Conservation (phyloP, 257 asterid genomes). For the Solanum medicagineum region DNA sequence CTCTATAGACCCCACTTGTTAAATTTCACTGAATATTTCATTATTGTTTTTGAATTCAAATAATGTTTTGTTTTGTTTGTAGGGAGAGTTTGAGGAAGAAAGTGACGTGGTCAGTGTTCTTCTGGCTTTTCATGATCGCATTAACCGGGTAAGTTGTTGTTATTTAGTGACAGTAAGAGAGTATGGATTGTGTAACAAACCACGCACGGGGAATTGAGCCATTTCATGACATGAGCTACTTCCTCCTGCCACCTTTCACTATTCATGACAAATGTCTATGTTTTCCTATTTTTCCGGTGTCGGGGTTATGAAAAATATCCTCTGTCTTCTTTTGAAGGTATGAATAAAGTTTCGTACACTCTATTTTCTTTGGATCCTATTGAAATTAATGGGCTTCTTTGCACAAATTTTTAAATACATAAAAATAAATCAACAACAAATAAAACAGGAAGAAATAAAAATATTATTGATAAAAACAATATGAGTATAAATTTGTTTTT, state of each 20-base stretch:
- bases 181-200: not conserved
- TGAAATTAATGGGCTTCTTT: too few species aligned
- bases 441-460: too few species aligned
- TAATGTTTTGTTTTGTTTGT: not conserved
- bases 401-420: too few species aligned
- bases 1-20: fast-evolving
- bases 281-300: too few species aligned
- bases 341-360: too few species aligned
- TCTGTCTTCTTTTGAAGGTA: too few species aligned
- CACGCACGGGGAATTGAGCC: not conserved
- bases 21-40: not conserved
- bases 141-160: slow-evolving; percentile 37
- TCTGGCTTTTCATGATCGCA: slow-evolving; percentile 43
- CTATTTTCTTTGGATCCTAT: too few species aligned
- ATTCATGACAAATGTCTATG: not conserved
- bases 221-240: not conserved
- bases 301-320: too few species aligned
- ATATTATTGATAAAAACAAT: too few species aligned
- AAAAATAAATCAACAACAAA: too few species aligned
- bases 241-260: not conserved
- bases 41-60: not conserved
- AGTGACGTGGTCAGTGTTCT: slow-evolving; percentile 14
- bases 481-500: too few species aligned
- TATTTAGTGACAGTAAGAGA: not conserved
- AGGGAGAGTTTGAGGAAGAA: slow-evolving; percentile 25